Base-by-base conservation (phyloP, 225 moss, liverwort and hornwort species). In the Polytrichum formosum region DNA sequence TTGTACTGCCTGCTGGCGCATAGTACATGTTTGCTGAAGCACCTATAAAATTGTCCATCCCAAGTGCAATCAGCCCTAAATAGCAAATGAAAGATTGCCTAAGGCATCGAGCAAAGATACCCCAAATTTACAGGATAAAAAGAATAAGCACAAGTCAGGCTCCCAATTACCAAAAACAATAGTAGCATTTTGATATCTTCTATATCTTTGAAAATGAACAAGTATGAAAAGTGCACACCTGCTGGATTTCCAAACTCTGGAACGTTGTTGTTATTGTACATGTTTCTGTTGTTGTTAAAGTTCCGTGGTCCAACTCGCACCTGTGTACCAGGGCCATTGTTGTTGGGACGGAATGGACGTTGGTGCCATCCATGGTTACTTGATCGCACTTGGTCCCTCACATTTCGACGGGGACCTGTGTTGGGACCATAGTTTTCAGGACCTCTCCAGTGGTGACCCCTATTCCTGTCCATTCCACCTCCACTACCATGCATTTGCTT, bases 21-120 rank as follows among this genome's bases (percentile, higher is more conserved):
- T 91, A 90, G 80, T 89, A 92, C 78, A 90, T 79, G 74, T 84
- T 89, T 70, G 88, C 88, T 80, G 84, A 87, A 79, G 83, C 84
- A 79, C 94, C 92, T 90, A 84, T 81, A 79, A 46, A 73, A 55
- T 70, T 79, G 68, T 70, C 73, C 79, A 81, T 81, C 74, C 69
- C n/a, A 55, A 46, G 61, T 26, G 72, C 70, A 63, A 78, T 81
- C 75, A 85, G 79, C 70, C 74, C 60, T 79, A 0, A 77, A 66
- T 76, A 73, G 6, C 20, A 9, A 13, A 46, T 46, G 46, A 10
- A 46, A 46, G 46, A 46, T 3, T 46, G 13, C 46, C 46, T 46
- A 16, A 46, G 3, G 16, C 16, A 63, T 63, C 26, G 13, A 22
- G 18, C 62, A 9, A 26, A 23, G 62, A 23, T 63, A 28, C 62